phyloP scores from a whole-genome alignment of 352 stramenopile genomes.

The Phytophthora pisi region DNA sequence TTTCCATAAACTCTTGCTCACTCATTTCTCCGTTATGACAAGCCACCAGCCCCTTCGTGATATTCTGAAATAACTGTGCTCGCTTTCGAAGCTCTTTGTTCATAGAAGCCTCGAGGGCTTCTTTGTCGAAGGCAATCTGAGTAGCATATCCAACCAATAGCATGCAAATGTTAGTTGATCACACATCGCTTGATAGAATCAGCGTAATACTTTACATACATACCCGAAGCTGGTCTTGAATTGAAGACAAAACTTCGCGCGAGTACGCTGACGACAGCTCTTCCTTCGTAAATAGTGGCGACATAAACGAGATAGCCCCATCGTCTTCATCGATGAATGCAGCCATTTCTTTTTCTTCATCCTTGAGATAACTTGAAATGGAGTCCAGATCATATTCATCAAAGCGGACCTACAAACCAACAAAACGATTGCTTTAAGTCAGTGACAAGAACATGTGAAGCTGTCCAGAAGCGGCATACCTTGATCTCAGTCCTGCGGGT shows the following conservation, averaged over 20 bases:
- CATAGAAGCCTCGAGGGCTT: constrained; percentile 60
- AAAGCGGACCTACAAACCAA: constrained; percentile 39
- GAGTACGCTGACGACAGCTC: constrained; percentile 34
- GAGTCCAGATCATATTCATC: constrained; percentile 41
- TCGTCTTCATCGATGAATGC: constrained; percentile 42
- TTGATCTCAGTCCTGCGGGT: constrained; percentile 58
- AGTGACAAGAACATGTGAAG: not conserved
- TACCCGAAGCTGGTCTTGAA: constrained; percentile 55
- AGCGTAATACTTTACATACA: constrained; percentile 3
- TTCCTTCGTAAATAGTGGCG: constrained; percentile 42
- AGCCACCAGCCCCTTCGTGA: constrained; percentile 43
- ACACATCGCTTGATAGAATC: not conserved
- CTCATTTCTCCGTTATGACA: constrained; percentile 38
- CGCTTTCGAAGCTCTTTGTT: constrained; percentile 57
- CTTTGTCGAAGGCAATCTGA: constrained; percentile 57
- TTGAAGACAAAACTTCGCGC: constrained; percentile 34
- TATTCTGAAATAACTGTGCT: constrained; percentile 52
- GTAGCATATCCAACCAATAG: constrained; percentile 1
- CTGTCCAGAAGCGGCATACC: constrained; percentile 28
- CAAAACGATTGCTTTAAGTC: not conserved
- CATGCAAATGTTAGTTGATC: not conserved
- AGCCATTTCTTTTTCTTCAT: constrained; percentile 48
- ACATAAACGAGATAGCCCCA: constrained; percentile 39
- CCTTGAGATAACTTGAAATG: constrained; percentile 36
- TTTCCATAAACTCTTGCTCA: constrained; percentile 58